Percentiles rank a stretch among this genome's conserved stretches.
These are phyloP conservation scores for Puccinia triticina DNA, from an alignment of 1,284 basidiomycete genomes.

Conservation along the genomic window DNA sequence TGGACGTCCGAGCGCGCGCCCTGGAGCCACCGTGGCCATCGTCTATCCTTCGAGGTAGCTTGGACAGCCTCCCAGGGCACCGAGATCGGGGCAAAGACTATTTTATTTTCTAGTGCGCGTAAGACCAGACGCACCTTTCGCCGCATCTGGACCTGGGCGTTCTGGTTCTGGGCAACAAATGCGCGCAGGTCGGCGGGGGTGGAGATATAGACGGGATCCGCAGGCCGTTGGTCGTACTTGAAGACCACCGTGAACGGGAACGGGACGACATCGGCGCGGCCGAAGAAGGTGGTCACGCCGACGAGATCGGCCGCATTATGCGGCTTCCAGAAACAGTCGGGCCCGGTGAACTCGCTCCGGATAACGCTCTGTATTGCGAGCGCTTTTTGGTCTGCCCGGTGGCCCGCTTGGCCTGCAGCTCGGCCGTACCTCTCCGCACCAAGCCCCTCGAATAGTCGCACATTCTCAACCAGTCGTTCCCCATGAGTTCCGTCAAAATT, in stretches of 20 bases:
- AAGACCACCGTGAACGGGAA: constrained; percentile 75
- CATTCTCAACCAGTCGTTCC: constrained; percentile 76
- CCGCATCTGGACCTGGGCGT: constrained; percentile 64
- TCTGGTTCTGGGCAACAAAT: constrained; percentile 71
- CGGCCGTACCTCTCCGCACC: constrained; percentile 54
- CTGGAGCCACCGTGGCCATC: constrained; percentile 51
- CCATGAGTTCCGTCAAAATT: constrained; percentile 71
- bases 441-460: constrained; percentile 67
- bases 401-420: constrained; percentile 14
- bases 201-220: constrained; percentile 65
- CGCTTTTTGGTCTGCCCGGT: constrained; percentile 73
- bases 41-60: constrained; percentile 36
- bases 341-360: constrained; percentile 56
- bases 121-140: constrained; percentile 71
- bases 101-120: constrained; percentile 70
- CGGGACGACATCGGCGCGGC: constrained; percentile 76
- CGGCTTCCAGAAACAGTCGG: constrained; percentile 55
- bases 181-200: constrained; percentile 66
- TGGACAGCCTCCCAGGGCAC: constrained; percentile 65
- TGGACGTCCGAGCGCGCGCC: constrained; percentile 61
- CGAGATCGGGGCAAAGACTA: constrained; percentile 70
- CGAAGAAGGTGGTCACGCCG: constrained; percentile 67
- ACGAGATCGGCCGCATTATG: constrained; percentile 54
- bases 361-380: constrained; percentile 64
- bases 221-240: constrained; percentile 70